Percentiles rank a stretch among this genome's conserved stretches.
Conservation (phyloP, 768 basidiomycete genomes). For the Lactifluus rugatus region DNA sequence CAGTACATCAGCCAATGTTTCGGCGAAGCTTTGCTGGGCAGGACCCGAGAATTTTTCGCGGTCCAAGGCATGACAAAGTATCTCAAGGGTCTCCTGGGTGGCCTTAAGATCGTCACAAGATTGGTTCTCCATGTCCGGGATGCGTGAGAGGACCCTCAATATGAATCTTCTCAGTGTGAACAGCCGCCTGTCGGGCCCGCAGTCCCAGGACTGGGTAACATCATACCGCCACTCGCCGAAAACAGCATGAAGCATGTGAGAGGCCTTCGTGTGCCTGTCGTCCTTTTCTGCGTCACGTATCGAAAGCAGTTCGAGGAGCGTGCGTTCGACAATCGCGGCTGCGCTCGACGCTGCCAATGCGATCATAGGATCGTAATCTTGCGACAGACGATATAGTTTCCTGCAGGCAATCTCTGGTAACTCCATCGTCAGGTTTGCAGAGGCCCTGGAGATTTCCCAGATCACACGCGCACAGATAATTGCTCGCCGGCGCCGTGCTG, state of each 20-base stretch:
- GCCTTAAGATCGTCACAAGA: not conserved
- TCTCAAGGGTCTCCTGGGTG: not conserved
- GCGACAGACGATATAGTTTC: not conserved
- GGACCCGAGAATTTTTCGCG: not conserved
- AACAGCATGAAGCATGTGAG: not conserved
- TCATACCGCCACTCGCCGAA: not conserved
- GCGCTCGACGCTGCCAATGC: not conserved
- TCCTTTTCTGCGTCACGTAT: not conserved
- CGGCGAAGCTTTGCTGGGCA: not conserved
- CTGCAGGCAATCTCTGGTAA: not conserved
- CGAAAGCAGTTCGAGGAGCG: not conserved
- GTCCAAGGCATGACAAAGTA: not conserved
- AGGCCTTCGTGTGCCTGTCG: no score
- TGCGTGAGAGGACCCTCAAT: not conserved
- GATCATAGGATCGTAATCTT: not conserved
- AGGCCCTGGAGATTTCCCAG: conserved; percentile 1
- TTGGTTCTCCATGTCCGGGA: not conserved
- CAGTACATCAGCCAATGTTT: not conserved
- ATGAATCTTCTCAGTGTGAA: not conserved
- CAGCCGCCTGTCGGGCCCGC: not conserved
- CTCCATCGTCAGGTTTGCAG: not conserved
- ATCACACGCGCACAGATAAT: conserved; percentile 7
- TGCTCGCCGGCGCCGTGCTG: conserved; percentile 4
- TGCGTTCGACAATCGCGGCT: not conserved
- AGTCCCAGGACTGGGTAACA: no score